Evolutionary conservation across 176 grass and related monocot genomes (phyloP).

Genomic region (Carex pumila): DNA sequence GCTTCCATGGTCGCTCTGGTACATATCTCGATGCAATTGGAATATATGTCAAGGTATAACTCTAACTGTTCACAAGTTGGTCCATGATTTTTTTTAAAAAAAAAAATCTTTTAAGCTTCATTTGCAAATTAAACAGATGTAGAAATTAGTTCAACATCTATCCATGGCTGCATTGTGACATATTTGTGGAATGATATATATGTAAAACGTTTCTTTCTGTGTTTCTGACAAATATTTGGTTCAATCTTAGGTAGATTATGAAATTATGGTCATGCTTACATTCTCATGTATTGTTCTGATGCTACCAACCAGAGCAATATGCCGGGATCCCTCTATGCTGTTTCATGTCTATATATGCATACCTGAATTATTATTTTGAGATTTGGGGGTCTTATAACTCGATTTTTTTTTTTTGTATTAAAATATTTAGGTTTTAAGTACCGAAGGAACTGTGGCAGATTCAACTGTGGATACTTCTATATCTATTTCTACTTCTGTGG

Average conservation of each 20-base stretch:
- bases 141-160: not conserved
- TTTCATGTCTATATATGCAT: not conserved
- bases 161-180: not conserved
- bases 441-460: not conserved
- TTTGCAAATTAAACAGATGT: not conserved
- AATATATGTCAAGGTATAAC: conserved; percentile 27
- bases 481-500: not conserved
- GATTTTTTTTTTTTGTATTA: not conserved
- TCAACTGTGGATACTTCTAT: not conserved
- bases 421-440: not conserved
- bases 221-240: not conserved
- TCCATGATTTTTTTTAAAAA: not conserved
- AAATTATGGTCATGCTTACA: not conserved
- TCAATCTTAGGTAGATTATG: not conserved
- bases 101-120: not conserved
- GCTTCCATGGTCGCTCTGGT: conserved; percentile 42
- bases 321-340: not conserved
- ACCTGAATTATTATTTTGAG: not conserved
- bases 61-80: not conserved
- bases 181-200: not conserved
- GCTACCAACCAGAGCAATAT: not conserved
- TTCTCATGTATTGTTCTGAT: not conserved
- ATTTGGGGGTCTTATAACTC: not conserved
- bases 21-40: conserved; percentile 41
- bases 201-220: not conserved